Percentiles rank a stretch among this genome's conserved stretches.
phyloP scores from a whole-genome alignment of 225 moss, liverwort and hornwort species.

The Polytrichum commune region DNA sequence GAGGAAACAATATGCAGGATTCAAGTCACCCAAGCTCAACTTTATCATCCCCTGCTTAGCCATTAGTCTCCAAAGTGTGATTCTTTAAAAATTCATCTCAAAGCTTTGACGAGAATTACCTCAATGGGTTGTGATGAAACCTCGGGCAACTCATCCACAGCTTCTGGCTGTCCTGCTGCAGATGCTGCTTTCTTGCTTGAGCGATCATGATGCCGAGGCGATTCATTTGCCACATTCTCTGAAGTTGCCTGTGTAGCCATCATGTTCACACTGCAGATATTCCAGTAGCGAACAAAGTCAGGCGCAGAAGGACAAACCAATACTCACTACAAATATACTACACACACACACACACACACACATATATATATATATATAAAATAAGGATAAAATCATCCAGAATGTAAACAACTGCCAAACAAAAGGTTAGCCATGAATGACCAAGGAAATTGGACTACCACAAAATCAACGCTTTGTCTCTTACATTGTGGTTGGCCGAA shows the following conservation, averaged over 20 bases:
- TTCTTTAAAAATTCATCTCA: background rate
- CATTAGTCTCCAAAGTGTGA: background rate
- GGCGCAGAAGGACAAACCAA: no score
- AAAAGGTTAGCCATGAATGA: background rate
- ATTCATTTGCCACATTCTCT: slow-evolving; percentile 52
- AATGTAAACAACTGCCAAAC: no score
- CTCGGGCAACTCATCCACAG: slow-evolving; percentile 61
- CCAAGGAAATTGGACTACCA: background rate
- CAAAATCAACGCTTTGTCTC: slow-evolving; percentile 4
- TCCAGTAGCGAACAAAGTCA: background rate
- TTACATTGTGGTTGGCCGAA: slow-evolving; percentile 93
- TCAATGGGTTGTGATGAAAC: slow-evolving; percentile 76
- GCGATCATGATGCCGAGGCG: slow-evolving; percentile 59
- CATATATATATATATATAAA: no score
- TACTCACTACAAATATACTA: no score
- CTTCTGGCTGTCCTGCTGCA: slow-evolving; percentile 43
- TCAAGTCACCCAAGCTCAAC: no score
- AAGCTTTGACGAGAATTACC: slow-evolving; percentile 24
- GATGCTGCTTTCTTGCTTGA: slow-evolving; percentile 52
- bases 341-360: no score
- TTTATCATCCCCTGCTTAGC: background rate
- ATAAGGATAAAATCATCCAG: no score
- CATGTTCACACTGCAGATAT: slow-evolving; percentile 68
- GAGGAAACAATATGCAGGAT: no score
- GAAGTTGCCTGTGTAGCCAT: slow-evolving; percentile 73